phyloP scores from a whole-genome alignment of 257 asterid genomes.

The Scutellaria barbata region DNA sequence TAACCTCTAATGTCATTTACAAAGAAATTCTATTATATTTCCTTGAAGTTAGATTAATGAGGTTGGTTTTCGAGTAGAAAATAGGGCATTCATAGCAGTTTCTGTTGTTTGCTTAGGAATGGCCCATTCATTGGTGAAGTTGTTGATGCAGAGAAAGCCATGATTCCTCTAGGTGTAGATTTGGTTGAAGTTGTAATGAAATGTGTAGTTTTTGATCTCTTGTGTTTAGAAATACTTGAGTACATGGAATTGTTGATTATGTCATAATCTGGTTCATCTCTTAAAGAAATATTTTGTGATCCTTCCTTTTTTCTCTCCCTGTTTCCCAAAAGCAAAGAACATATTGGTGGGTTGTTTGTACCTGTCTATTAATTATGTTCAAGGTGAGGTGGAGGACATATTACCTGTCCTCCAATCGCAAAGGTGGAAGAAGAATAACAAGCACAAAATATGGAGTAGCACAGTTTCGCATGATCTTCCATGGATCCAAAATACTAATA shows the following conservation, averaged over 20 bases:
- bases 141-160: no score
- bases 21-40: neutral
- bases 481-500: neutral
- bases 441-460: neutral
- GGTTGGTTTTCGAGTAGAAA: neutral
- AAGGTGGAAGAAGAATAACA: neutral
- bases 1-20: neutral
- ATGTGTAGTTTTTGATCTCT: neutral
- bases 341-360: conserved; percentile 4
- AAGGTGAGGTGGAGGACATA: neutral
- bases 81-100: neutral
- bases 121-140: neutral
- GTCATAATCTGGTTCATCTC: neutral
- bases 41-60: neutral
- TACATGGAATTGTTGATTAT: neutral
- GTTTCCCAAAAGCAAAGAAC: neutral
- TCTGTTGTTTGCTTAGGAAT: neutral
- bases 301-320: conserved; percentile 5
- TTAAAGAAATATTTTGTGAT: conserved; percentile 2
- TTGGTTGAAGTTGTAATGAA: neutral
- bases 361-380: neutral
- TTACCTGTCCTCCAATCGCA: conserved; percentile 2
- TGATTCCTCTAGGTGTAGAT: neutral
- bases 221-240: neutral
- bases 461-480: neutral